Conservation (phyloP, 495 filamentous ascomycete species). For the Neurospora sp. region DNA sequence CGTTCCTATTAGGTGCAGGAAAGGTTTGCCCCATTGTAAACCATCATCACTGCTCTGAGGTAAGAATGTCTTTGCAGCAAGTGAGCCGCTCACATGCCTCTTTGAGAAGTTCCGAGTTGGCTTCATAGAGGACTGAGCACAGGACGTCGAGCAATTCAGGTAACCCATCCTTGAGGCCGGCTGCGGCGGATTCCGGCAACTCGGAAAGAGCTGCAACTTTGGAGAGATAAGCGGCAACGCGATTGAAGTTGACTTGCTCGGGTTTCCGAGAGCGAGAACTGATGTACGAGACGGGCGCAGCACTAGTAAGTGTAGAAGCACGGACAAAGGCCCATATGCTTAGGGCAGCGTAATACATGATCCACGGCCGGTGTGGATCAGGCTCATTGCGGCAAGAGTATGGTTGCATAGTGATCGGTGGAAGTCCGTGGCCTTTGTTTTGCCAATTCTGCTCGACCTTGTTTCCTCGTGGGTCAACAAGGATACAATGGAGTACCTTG, state of each 20-base stretch:
- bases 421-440: conserved; percentile 14
- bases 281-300: conserved; percentile 20
- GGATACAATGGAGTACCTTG: conserved; percentile 69
- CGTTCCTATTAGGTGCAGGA: not conserved
- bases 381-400: conserved; percentile 83
- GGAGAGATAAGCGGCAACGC: conserved; percentile 32
- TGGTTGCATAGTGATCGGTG: conserved; percentile 22
- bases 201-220: conserved; percentile 28
- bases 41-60: not conserved
- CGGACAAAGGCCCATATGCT: conserved; percentile 91
- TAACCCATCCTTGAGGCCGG: conserved; percentile 29
- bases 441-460: conserved; percentile 23
- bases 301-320: conserved; percentile 30
- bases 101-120: conserved; percentile 34
- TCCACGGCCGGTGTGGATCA: conserved; percentile 89
- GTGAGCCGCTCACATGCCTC: conserved; percentile 33
- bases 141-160: conserved; percentile 34
- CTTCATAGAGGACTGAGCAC: conserved; percentile 28
- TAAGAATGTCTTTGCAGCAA: conserved; percentile 35
- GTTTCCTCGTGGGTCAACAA: conserved; percentile 43
- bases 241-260: conserved; percentile 18
- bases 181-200: conserved; percentile 24
- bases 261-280: conserved; percentile 43
- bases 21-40: not conserved
- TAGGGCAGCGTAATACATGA: conserved; percentile 84